Conservation (phyloP, 768 basidiomycete species). For the Xerocomellus intermedius region DNA sequence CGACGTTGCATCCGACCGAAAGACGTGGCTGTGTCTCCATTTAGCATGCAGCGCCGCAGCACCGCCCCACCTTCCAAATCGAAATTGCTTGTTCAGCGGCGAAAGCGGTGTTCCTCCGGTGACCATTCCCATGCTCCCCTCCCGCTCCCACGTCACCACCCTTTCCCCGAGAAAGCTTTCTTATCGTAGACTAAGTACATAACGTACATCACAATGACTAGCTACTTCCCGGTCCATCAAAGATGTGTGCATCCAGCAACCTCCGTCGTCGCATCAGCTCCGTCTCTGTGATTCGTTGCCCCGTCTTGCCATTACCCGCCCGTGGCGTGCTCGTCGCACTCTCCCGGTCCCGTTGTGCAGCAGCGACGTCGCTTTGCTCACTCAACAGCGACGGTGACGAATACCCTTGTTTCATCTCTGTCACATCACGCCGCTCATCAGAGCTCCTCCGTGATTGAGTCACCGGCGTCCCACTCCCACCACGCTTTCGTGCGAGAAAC, state of each 20-base stretch:
- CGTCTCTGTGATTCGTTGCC: constrained; percentile 72
- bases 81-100: constrained; percentile 13
- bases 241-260: constrained; percentile 72
- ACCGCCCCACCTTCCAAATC: constrained; percentile 27
- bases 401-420: constrained; percentile 18
- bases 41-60: constrained; percentile 36
- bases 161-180: not conserved
- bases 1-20: constrained; percentile 34
- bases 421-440: constrained; percentile 16
- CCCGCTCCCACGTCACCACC: constrained; percentile 1
- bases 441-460: constrained; percentile 20
- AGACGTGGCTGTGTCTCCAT: constrained; percentile 35
- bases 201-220: constrained; percentile 3
- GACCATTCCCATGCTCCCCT: not conserved
- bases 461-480: constrained; percentile 29
- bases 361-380: constrained; percentile 3
- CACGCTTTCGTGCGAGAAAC: constrained; percentile 60
- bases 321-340: constrained; percentile 30
- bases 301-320: constrained; percentile 42
- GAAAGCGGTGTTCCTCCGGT: constrained; percentile 25
- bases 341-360: constrained; percentile 22
- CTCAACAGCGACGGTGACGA: constrained; percentile 8
- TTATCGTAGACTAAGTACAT: not conserved
- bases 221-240: constrained; percentile 28
- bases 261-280: constrained; percentile 79